A percentile compares a stretch with the other conserved stretches of the same genome.
Conservation (phyloP, 2,329 filamentous ascomycete species). For the Pestalotiopsis sp. region DNA sequence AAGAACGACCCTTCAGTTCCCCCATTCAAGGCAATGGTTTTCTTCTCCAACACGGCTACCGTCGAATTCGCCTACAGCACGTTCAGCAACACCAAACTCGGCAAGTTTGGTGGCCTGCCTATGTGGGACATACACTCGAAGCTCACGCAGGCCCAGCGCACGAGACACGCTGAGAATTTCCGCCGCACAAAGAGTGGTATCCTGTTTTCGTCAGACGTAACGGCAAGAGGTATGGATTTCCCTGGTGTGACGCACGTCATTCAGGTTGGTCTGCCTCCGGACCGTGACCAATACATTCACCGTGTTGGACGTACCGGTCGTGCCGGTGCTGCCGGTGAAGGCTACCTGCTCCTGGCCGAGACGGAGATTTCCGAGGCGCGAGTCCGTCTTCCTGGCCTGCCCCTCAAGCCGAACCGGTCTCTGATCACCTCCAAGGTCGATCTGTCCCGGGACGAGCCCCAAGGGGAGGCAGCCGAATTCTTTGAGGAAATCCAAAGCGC, state of each 20-base stretch:
- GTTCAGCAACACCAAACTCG: slow-evolving; percentile 50
- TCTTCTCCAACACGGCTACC: slow-evolving; percentile 79
- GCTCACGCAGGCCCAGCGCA: slow-evolving; percentile 72
- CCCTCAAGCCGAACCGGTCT: slow-evolving; percentile 57
- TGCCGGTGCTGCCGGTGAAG: slow-evolving; percentile 73
- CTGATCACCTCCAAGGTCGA: slow-evolving; percentile 58
- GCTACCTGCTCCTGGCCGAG: slow-evolving; percentile 66
- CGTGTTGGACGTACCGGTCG: slow-evolving; percentile 77
- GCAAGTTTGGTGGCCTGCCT: slow-evolving; percentile 39
- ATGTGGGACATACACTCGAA: slow-evolving; percentile 75
- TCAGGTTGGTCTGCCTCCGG: slow-evolving; percentile 67
- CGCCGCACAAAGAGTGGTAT: slow-evolving; percentile 64
- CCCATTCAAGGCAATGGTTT: slow-evolving; percentile 96
- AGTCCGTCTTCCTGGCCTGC: slow-evolving; percentile 58
- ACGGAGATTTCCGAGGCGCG: slow-evolving; percentile 54
- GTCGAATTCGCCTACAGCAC: slow-evolving; percentile 67
- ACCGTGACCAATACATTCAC: slow-evolving; percentile 76
- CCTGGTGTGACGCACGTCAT: slow-evolving; percentile 80
- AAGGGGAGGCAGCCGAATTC: slow-evolving; percentile 37
- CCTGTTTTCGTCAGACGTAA: slow-evolving; percentile 79
- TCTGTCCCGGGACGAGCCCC: slow-evolving; percentile 45
- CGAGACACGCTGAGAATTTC: slow-evolving; percentile 73
- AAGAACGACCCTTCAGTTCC: slow-evolving; percentile 39
- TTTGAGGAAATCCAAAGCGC: slow-evolving; percentile 48
- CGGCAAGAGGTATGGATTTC: slow-evolving; percentile 83